Evolutionary conservation across 495 filamentous ascomycete genomes (phyloP).

Genomic region (Xylaria nigripes): DNA sequence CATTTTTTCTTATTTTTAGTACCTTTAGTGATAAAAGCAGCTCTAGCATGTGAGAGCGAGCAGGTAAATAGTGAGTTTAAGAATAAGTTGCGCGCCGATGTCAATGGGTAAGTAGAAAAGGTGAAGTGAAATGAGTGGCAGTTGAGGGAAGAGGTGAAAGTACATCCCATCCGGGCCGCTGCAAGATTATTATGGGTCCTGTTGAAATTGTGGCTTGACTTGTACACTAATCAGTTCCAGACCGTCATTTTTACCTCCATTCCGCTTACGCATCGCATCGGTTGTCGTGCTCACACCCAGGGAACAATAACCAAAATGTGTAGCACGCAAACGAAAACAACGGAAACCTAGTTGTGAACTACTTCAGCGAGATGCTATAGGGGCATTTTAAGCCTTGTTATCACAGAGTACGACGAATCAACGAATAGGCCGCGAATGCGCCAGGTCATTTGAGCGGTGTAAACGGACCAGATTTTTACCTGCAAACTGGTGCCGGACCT

Average conservation of each 20-base stretch:
- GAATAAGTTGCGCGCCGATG: not conserved
- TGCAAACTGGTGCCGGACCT: not conserved
- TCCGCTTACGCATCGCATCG: no score
- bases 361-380: no score
- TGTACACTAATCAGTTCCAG: not conserved
- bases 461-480: not conserved
- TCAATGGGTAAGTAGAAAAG: not conserved
- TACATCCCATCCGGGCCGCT: not conserved
- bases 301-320: no score
- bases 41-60: not conserved
- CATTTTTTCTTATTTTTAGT: conserved; percentile 27
- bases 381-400: no score
- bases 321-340: no score
- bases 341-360: no score
- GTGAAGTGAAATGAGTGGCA: not conserved
- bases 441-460: no score
- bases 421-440: no score
- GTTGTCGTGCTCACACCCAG: not conserved
- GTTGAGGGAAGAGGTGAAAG: not conserved
- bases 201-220: not conserved
- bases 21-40: not conserved
- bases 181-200: not conserved
- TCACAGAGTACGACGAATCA: no score
- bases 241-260: not conserved
- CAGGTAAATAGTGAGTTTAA: not conserved